These are phyloP conservation scores for Helianthus annuus DNA, from an alignment of 129 eudicot species.

Conservation along the genomic window DNA sequence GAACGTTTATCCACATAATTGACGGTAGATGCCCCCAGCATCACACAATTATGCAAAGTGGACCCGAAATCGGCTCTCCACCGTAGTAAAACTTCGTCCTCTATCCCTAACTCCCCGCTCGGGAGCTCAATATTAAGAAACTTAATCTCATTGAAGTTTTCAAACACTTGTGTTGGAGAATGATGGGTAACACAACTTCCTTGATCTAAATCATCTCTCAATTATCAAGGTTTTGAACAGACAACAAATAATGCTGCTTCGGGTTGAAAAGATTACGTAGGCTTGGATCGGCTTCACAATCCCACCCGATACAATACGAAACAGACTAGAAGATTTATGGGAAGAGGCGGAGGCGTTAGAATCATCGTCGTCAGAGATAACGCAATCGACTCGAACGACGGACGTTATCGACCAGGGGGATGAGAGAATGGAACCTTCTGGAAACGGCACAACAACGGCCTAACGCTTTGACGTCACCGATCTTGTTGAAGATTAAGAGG, in stretches of 20 bases:
- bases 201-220: background rate
- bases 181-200: background rate
- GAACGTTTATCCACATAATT: background rate
- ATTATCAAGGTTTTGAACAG: background rate
- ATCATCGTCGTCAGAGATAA: background rate
- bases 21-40: background rate
- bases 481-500: background rate
- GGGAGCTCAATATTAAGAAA: conserved; percentile 64
- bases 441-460: background rate
- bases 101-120: conserved; percentile 67
- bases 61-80: conserved; percentile 91
- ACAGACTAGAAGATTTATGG: background rate
- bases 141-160: background rate
- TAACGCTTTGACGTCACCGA: background rate
- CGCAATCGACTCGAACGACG: conserved; percentile 2
- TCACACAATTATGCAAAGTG: conserved; percentile 26
- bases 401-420: background rate
- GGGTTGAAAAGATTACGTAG: background rate
- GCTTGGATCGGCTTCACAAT: background rate
- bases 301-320: background rate
- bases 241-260: background rate
- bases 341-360: background rate
- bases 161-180: background rate
- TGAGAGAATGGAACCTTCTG: background rate
- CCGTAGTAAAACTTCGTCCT: conserved; percentile 64